phyloP scores from a whole-genome alignment of 345 rosid species.

The Eucalyptus tenuipes region DNA sequence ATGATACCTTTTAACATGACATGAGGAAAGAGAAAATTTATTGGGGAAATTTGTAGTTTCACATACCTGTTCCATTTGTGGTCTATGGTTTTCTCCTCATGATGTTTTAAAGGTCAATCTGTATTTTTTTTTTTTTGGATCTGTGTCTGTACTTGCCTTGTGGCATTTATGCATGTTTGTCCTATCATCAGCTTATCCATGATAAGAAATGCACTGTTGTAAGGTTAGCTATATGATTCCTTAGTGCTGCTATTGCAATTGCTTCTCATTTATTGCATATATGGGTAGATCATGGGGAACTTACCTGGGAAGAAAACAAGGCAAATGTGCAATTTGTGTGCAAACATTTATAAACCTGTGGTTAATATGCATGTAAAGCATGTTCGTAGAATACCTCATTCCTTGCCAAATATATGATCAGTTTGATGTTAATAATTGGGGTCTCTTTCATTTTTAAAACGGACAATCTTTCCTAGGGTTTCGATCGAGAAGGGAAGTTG shows the following conservation, averaged over 20 bases:
- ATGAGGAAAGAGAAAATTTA: neutral
- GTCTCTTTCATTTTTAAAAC: neutral
- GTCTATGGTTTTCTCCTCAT: neutral
- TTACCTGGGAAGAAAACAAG: neutral
- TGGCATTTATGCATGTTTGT: neutral
- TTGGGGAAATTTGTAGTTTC: neutral
- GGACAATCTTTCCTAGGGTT: slow-evolving; percentile 36
- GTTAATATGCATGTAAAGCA: neutral
- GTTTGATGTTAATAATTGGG: neutral
- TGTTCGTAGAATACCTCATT: neutral
- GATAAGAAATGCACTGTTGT: neutral
- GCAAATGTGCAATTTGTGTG: neutral
- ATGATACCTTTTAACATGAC: neutral
- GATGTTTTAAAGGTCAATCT: neutral
- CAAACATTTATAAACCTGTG: neutral
- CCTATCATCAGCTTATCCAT: neutral
- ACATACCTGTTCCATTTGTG: neutral
- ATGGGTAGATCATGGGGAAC: neutral
- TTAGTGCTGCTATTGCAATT: neutral
- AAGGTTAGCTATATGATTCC: neutral
- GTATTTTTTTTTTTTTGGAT: too few species aligned
- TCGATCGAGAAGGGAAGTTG: slow-evolving; percentile 75
- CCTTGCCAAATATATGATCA: neutral
- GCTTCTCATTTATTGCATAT: neutral
- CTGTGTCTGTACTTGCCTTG: neutral